These are phyloP conservation scores for Calonectria hongkongensis DNA, from an alignment of 2,329 filamentous ascomycete species.

Conservation along the genomic window DNA sequence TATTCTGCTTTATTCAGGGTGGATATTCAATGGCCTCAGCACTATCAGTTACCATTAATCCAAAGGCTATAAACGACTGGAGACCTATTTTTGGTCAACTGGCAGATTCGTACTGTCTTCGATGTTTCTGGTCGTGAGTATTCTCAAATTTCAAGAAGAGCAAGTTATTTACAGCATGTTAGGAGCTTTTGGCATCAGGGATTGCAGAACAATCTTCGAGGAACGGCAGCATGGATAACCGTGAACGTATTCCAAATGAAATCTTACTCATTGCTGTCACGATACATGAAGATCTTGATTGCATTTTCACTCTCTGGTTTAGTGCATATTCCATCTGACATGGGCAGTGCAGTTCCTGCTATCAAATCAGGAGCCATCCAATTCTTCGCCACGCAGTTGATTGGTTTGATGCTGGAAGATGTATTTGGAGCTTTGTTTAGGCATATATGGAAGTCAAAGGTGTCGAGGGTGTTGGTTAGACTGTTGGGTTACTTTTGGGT, in stretches of 20 bases:
- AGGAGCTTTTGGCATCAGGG: conserved; percentile 51
- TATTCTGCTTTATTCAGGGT: conserved; percentile 50
- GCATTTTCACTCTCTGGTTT: conserved; percentile 45
- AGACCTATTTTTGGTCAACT: conserved; percentile 46
- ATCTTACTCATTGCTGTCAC: conserved; percentile 37
- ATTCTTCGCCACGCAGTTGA: conserved; percentile 44
- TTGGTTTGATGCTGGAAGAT: conserved; percentile 47
- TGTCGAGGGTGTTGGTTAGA: conserved; percentile 17
- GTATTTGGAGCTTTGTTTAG: conserved; percentile 40
- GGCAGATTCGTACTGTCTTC: conserved; percentile 43
- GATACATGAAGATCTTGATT: conserved; percentile 46
- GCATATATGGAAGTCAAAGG: conserved; percentile 40
- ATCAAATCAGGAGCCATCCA: conserved; percentile 44
- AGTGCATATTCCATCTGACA: conserved; percentile 45
- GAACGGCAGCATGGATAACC: conserved; percentile 48
- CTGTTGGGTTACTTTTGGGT: conserved; percentile 48
- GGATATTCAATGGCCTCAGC: conserved; percentile 46
- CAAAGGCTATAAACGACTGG: conserved; percentile 45
- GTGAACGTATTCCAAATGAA: conserved; percentile 42
- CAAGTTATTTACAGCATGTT: neutral
- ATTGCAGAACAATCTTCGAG: conserved; percentile 44
- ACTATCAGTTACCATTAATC: conserved; percentile 39
- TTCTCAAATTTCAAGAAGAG: neutral
- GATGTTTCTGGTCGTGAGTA: conserved; percentile 49
- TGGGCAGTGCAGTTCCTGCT: conserved; percentile 45